Evolutionary conservation across 495 filamentous ascomycete genomes (phyloP).

Genomic region (Penicillium herquei): DNA sequence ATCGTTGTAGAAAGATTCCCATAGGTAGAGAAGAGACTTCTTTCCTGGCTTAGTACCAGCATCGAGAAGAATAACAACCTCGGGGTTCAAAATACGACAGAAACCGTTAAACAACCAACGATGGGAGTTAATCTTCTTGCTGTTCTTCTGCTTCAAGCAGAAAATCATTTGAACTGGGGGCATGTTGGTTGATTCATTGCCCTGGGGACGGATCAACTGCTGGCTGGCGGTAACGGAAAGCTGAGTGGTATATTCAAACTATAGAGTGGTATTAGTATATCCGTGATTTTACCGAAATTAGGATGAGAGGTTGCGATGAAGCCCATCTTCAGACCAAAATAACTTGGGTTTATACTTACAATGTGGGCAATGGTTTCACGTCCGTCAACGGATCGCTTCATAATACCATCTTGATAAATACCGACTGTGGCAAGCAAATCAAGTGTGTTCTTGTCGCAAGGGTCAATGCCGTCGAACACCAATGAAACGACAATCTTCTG

Average conservation of each 20-base stretch:
- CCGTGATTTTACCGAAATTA: too few relatives aligned
- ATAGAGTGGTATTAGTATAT: background rate
- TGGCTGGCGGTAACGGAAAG: slow-evolving; percentile 94
- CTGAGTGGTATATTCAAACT: slow-evolving; percentile 99
- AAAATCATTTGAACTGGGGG: slow-evolving; percentile 98
- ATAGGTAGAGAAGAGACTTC: slow-evolving; percentile 87
- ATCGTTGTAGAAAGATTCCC: slow-evolving; percentile 99
- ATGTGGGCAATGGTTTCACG: slow-evolving; percentile 94
- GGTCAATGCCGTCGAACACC: slow-evolving; percentile 96
- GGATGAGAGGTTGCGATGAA: background rate
- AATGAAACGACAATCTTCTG: slow-evolving; percentile 97
- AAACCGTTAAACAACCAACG: slow-evolving; percentile 98
- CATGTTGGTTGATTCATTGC: slow-evolving; percentile 76
- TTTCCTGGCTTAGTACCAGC: slow-evolving; percentile 93
- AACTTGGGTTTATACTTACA: slow-evolving; percentile 37
- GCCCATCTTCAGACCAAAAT: background rate
- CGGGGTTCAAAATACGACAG: slow-evolving; percentile 91
- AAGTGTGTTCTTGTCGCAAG: slow-evolving; percentile 92
- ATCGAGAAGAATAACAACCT: slow-evolving; percentile 94
- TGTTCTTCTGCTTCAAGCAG: slow-evolving; percentile 97
- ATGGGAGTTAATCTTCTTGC: slow-evolving; percentile 99
- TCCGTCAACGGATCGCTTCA: slow-evolving; percentile 97
- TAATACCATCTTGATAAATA: slow-evolving; percentile 94
- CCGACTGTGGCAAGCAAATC: slow-evolving; percentile 93
- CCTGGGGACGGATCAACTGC: slow-evolving; percentile 88